Base-by-base conservation (phyloP, 805 yeast genomes). In the Pichia cabralensis region DNA sequence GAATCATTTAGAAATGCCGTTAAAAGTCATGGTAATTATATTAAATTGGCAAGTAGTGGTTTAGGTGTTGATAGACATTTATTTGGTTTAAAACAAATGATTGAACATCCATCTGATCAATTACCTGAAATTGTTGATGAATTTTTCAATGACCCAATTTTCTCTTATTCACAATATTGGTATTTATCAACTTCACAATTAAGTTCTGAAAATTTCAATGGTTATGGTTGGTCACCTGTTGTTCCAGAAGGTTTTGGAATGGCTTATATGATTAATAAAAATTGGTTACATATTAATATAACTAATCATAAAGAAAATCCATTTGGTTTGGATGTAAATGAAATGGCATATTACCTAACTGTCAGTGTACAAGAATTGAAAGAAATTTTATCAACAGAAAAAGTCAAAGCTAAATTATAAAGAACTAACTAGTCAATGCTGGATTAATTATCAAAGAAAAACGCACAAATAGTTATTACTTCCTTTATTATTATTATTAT, bases 201-300 rank as follows among this genome's bases (percentile, higher is more conserved):
- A 45, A 80, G 92, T 8, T 80, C 94, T 5, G 82, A 79, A 48
- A 67, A 66, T 58, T 83, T 85, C 61, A 85, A 85, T 55, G 88
- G 94, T 29, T 89, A 88, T 69, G 98, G 98, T 22, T 89, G 86
- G 84, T 74, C 95, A 14, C 95, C 94, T 57, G 97, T 92, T 32
- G 76, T 81, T 48, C 95, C 88, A 52, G 83, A 80, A 41, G 98
- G 98, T 8, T 77, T 82, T 50, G 98, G 97, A 7, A 69, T 84
- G 43, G 96, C 95, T 8, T 89, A 89, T 65, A 84, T 86, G 84
- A 69, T 89, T 51, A 86, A 83, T 66, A 73, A 74, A 40, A 80
- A 88, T 47, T 79, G 82, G 75, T 51, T 86, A 45, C 89, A 86
- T 55, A 75, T 92, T 51, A 89, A 88, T 60, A 76, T 89, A 42